Base-by-base conservation (phyloP, 2,329 filamentous ascomycete genomes). In the Alternaria incomplexa region DNA sequence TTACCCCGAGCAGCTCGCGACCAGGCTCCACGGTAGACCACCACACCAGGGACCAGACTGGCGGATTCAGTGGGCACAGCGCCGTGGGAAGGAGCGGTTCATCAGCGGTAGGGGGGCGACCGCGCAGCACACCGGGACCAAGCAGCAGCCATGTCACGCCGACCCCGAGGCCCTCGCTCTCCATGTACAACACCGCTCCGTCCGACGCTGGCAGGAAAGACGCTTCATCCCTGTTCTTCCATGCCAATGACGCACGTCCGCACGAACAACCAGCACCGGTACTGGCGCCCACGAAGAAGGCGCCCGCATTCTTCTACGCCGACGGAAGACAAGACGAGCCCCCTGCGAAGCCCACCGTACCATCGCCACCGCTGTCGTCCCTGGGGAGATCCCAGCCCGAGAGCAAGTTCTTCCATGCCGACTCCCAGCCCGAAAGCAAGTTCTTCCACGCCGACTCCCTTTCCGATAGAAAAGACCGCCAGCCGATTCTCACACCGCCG, bases 141-240 rank as follows among this genome's bases (percentile, higher is more conserved):
- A 70, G 59, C 58, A 62, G 57, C 56, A 68, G 67, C 52, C 66
- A 70, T 56, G 54, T 56, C 44, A 64, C 70, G 9, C 70, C 72
- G 5, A 67, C 71, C 17, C 71, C 73, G 36, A 70, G 76, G 30
- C 66, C 71, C 15, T 69, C 68, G n/a, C 61, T 72, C 26, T 65
- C 68, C 9, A 56, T 69, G 11, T 74, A 77, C 63, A 73, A 58
- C 15, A 61, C 70, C 26, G 51, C 66, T 3, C 63, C 71, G 63
- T 56, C 79, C 72, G 77, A 79, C 23, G 32, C 59, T 4, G 73
- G 68, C 13, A 56, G 66, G 12, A 68, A 69, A 48, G 77, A 76
- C 48, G 73, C 74, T 40, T 80, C 81, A 20, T 81, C 90, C 56
- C 95, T 93, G 82, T 98, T 98, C 85, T 97, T 99, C 79, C 94